Evolutionary conservation across 2,329 filamentous ascomycete species (phyloP).

Genomic region (Gaeumannomyces tritici): DNA sequence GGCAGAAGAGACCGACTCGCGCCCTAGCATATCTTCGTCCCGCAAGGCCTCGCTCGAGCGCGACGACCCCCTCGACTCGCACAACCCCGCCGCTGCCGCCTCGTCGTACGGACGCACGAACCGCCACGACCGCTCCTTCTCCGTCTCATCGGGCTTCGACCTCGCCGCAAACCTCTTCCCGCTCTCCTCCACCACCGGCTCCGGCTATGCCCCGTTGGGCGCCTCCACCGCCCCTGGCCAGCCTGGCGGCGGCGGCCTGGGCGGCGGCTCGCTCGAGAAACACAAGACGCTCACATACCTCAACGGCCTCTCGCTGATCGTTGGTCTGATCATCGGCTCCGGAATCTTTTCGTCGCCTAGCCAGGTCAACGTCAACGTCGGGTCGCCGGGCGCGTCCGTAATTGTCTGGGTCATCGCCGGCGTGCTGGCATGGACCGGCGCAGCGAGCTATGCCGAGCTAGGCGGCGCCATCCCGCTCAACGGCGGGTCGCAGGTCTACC

Average conservation of each 20-base stretch:
- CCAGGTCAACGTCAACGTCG: conserved; percentile 84
- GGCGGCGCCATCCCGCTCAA: conserved; percentile 94
- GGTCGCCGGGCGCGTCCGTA: conserved; percentile 80
- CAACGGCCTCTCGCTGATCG: conserved; percentile 83
- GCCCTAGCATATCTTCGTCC: conserved; percentile 86
- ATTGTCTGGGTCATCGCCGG: conserved; percentile 90
- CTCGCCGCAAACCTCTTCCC: conserved; percentile 92
- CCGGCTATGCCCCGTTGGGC: conserved; percentile 78
- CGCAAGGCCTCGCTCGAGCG: conserved; percentile 80
- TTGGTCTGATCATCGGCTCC: conserved; percentile 90
- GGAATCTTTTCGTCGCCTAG: conserved; percentile 94
- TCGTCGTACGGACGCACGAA: conserved; percentile 20
- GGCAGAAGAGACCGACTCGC: conserved; percentile 58
- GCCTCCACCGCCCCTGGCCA: conserved; percentile 53
- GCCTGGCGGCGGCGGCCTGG: conserved; percentile 44
- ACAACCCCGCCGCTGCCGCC: conserved; percentile 39
- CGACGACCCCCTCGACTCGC: conserved; percentile 67
- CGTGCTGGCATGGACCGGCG: conserved; percentile 91
- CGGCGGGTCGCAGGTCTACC: conserved; percentile 85
- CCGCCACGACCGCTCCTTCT: conserved; percentile 62
- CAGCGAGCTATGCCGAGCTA: conserved; percentile 88
- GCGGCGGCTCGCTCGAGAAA: conserved; percentile 80
- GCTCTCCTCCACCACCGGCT: conserved; percentile 67
- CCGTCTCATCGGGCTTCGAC: conserved; percentile 87
- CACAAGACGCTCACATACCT: conserved; percentile 93